phyloP scores from a whole-genome alignment of 441 rosid genomes.

The Syzygium malaccense region DNA sequence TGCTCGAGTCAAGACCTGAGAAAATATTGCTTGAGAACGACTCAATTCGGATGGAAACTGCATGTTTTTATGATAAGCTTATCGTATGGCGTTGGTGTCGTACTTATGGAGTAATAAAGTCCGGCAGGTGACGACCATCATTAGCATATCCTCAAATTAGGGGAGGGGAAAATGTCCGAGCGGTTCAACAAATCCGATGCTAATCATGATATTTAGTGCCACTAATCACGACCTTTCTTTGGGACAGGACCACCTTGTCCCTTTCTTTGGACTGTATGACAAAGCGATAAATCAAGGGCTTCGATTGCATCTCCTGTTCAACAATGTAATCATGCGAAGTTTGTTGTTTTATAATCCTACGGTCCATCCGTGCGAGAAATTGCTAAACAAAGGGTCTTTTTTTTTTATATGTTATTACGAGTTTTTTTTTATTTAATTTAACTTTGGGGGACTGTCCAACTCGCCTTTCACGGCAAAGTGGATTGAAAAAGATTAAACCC shows the following conservation, averaged over 20 bases:
- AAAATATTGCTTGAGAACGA: not conserved
- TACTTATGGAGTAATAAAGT: not conserved
- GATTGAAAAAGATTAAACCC: not conserved
- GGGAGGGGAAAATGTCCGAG: not conserved
- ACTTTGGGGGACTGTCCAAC: not conserved
- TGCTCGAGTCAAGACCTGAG: not conserved
- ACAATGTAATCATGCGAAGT: not conserved
- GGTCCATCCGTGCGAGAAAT: not conserved
- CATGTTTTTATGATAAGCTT: not conserved
- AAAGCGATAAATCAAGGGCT: not conserved
- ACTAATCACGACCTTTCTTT: not conserved
- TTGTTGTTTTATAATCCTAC: not conserved
- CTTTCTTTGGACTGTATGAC: not conserved
- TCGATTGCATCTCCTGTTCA: not conserved
- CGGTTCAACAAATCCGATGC: not conserved
- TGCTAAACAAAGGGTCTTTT: not conserved
- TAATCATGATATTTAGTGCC: not conserved
- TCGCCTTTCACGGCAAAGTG: conserved; percentile 11
- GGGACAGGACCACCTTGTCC: not conserved
- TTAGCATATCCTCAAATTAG: not conserved
- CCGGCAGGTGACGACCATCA: not conserved
- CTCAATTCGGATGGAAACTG: not conserved
- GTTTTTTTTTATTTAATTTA: not conserved
- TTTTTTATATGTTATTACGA: not conserved
- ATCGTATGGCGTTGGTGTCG: not conserved